Conservation (phyloP, 495 filamentous ascomycete species). For the Aspergillus cavernicola region DNA sequence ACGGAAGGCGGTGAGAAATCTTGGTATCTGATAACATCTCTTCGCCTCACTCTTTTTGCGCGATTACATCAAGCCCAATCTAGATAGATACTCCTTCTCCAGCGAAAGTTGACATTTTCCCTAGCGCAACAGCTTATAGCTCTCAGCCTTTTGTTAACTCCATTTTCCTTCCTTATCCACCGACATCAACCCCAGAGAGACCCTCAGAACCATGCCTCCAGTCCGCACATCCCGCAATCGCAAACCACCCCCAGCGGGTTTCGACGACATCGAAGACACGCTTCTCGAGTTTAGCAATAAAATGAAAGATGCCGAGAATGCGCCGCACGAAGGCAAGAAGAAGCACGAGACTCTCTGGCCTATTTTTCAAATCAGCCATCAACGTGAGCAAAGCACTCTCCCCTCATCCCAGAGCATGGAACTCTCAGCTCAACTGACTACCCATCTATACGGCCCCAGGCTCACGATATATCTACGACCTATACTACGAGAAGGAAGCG, state of each 20-base stretch:
- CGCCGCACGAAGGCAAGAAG: conserved; percentile 69
- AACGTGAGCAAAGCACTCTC: conserved; percentile 58
- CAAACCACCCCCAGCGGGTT: conserved; percentile 92
- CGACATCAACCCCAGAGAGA: too few species aligned
- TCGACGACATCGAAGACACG: conserved; percentile 95
- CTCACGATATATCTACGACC: conserved; percentile 89
- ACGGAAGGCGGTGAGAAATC: background rate
- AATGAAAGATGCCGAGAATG: conserved; percentile 97
- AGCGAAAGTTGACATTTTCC: background rate
- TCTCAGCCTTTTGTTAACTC: background rate
- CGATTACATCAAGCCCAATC: background rate
- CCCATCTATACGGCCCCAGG: conserved; percentile 34
- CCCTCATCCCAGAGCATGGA: too few species aligned
- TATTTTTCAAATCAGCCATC: conserved; percentile 95
- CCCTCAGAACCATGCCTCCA: conserved; percentile 66
- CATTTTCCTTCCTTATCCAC: too few species aligned
- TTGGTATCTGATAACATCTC: background rate
- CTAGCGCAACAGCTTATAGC: too few species aligned
- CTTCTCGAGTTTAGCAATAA: conserved; percentile 94
- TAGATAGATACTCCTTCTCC: background rate
- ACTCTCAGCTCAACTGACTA: too few species aligned
- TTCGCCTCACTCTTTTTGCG: background rate
- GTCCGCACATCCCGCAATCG: conserved; percentile 71
- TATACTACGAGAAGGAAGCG: conserved; percentile 97
- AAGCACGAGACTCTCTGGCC: conserved; percentile 91